Percentiles rank a stretch among this genome's conserved stretches.
These are phyloP conservation scores for Pichia sorboxylosa DNA, from an alignment of 1,139 yeast species.

Conservation along the genomic window DNA sequence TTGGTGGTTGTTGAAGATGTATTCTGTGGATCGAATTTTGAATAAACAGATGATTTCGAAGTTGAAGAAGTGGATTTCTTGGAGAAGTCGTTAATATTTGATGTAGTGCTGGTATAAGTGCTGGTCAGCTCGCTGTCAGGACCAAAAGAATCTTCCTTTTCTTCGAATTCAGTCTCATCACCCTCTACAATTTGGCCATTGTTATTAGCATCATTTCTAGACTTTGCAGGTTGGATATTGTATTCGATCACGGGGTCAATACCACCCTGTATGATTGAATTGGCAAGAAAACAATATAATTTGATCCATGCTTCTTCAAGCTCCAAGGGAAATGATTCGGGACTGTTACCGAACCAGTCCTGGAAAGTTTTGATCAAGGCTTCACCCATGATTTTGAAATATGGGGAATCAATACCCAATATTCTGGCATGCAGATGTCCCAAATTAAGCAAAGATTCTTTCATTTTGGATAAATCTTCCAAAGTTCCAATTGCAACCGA, in stretches of 20 bases:
- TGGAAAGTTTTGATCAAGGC: conserved; percentile 65
- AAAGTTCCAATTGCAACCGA: conserved; percentile 25
- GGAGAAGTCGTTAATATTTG: conserved; percentile 2
- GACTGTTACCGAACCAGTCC: conserved; percentile 37
- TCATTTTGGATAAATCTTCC: conserved; percentile 32
- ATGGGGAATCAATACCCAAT: conserved; percentile 60
- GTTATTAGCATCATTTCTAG: not conserved
- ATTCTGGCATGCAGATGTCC: conserved; percentile 73
- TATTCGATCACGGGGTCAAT: conserved; percentile 24
- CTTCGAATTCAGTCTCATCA: not conserved
- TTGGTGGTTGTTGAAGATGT: conserved; percentile 1
- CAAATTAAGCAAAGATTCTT: conserved; percentile 48
- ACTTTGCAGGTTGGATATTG: conserved; percentile 9
- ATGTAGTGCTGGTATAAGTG: conserved; percentile 1
- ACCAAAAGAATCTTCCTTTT: conserved; percentile 5
- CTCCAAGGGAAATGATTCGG: conserved; percentile 32
- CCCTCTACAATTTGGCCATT: not conserved
- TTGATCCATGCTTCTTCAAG: conserved; percentile 66
- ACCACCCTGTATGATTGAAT: conserved; percentile 30
- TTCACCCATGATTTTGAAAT: conserved; percentile 70
- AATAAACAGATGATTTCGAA: conserved; percentile 1
- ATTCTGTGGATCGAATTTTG: conserved; percentile 4
- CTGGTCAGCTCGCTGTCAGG: conserved; percentile 1
- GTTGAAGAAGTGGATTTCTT: conserved; percentile 2
- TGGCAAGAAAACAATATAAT: conserved; percentile 49